A percentile compares a stretch with the other conserved stretches of the same genome.
Conservation (phyloP, 331 rosid species). For the Quercus lobata region DNA sequence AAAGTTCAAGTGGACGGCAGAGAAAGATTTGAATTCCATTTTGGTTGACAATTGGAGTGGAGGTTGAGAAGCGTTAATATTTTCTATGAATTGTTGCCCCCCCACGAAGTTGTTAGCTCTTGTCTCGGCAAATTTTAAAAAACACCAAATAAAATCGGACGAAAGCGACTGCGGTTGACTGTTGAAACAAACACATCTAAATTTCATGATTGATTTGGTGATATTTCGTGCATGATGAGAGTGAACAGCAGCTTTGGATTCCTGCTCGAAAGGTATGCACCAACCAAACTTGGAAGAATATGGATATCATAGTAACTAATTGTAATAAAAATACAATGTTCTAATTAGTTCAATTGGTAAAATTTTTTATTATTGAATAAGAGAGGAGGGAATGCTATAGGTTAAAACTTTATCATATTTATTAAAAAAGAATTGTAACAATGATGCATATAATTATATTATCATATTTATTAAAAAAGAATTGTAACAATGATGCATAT, state of each 20-base stretch:
- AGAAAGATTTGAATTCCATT: slow-evolving; percentile 27
- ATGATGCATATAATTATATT: too few species aligned
- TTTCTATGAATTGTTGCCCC: slow-evolving; percentile 38
- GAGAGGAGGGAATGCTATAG: fast-evolving
- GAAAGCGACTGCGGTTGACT: slow-evolving; percentile 63
- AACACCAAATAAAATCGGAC: slow-evolving; percentile 14
- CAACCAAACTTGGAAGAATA: slow-evolving; percentile 33
- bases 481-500: too few species aligned
- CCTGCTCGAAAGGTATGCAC: slow-evolving; percentile 48
- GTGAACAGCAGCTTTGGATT: slow-evolving; percentile 27
- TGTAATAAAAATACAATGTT: background rate
- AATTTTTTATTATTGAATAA: too few species aligned
- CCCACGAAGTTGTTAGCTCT: slow-evolving; percentile 58
- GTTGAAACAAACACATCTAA: slow-evolving; percentile 30
- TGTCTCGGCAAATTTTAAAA: slow-evolving; percentile 21
- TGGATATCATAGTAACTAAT: background rate
- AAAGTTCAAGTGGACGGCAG: slow-evolving; percentile 15
- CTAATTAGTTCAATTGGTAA: fast-evolving
- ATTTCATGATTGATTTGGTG: slow-evolving; percentile 34
- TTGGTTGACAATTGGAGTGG: slow-evolving; percentile 30
- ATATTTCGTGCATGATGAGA: slow-evolving; percentile 14
- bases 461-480: too few species aligned
- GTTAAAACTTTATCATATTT: too few species aligned
- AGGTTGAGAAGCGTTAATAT: slow-evolving; percentile 27
- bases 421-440: too few species aligned